Percentiles rank a stretch among this genome's conserved stretches.
phyloP scores from a whole-genome alignment of 441 rosid genomes.

The Melastoma candidum region DNA sequence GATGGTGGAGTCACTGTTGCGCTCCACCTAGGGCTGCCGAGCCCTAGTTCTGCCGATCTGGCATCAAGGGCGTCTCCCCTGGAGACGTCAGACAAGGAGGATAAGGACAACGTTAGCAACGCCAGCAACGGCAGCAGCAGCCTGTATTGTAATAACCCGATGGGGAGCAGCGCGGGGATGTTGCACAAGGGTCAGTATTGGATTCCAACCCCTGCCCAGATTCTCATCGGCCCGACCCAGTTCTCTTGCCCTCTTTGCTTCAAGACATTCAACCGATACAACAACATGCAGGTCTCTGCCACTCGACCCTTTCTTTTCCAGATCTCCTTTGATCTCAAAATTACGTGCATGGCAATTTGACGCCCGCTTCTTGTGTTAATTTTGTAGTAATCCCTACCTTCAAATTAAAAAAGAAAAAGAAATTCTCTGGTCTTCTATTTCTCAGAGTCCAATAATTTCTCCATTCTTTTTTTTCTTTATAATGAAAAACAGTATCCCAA shows the following conservation, averaged over 20 bases:
- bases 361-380: neutral
- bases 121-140: too few species aligned
- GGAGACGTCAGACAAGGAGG: constrained; percentile 33
- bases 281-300: constrained; percentile 83
- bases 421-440: constrained; percentile 11
- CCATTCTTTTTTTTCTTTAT: constrained; percentile 12
- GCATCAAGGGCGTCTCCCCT: constrained; percentile 27
- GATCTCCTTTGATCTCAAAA: neutral
- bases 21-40: constrained; percentile 92
- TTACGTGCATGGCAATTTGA: neutral
- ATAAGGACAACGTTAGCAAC: constrained; percentile 25
- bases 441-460: constrained; percentile 7
- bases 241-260: constrained; percentile 97
- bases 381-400: neutral
- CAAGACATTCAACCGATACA: constrained; percentile 95
- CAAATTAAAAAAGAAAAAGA: constrained; percentile 10
- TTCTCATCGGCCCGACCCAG: constrained; percentile 94
- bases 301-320: neutral
- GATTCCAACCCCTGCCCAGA: constrained; percentile 98
- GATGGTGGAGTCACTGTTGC: constrained; percentile 52
- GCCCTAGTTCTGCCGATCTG: constrained; percentile 48
- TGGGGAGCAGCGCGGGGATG: too few species aligned
- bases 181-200: constrained; percentile 84
- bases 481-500: constrained; percentile 9
- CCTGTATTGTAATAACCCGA: too few species aligned